phyloP scores from a whole-genome alignment of 192 early-diverging fungal genomes.

The Umbelopsis sp. region DNA sequence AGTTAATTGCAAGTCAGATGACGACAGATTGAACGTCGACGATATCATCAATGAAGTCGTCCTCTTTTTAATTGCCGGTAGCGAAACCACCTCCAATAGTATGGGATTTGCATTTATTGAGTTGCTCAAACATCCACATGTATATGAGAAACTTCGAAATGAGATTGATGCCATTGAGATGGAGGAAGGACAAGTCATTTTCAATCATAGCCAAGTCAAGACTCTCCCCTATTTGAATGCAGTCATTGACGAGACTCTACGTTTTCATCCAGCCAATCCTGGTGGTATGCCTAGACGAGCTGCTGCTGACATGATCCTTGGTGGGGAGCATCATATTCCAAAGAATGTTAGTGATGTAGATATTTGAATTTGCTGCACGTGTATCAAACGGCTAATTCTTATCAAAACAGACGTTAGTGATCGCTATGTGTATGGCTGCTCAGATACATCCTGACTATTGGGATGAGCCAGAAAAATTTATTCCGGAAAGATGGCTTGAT shows the following conservation, averaged over 20 bases:
- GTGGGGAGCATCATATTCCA: slow-evolving; percentile 43
- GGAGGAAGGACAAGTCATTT: slow-evolving; percentile 2
- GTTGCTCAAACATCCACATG: slow-evolving; percentile 41
- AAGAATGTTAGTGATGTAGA: slow-evolving; percentile 24
- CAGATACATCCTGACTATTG: slow-evolving; percentile 41
- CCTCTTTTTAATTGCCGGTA: slow-evolving; percentile 32
- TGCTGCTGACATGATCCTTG: slow-evolving; percentile 40
- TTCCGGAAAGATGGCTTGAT: slow-evolving; percentile 51
- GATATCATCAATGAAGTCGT: slow-evolving; percentile 30
- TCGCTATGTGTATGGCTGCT: not conserved
- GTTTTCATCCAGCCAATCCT: slow-evolving; percentile 40
- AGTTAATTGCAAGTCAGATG: slow-evolving; percentile 24
- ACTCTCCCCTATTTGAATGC: slow-evolving; percentile 51
- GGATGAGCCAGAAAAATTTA: slow-evolving; percentile 44
- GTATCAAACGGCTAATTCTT: not conserved
- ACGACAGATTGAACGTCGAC: slow-evolving; percentile 17
- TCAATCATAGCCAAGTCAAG: slow-evolving; percentile 39
- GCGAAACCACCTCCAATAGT: slow-evolving; percentile 49
- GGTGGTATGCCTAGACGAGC: slow-evolving; percentile 41
- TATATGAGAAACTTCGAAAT: slow-evolving; percentile 36
- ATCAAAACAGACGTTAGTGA: slow-evolving; percentile 4
- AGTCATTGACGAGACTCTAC: slow-evolving; percentile 53
- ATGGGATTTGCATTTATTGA: slow-evolving; percentile 45
- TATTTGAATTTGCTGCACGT: not conserved
- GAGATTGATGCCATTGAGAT: slow-evolving; percentile 40